phyloP scores from a whole-genome alignment of 441 rosid species.

The Melastoma candidum region DNA sequence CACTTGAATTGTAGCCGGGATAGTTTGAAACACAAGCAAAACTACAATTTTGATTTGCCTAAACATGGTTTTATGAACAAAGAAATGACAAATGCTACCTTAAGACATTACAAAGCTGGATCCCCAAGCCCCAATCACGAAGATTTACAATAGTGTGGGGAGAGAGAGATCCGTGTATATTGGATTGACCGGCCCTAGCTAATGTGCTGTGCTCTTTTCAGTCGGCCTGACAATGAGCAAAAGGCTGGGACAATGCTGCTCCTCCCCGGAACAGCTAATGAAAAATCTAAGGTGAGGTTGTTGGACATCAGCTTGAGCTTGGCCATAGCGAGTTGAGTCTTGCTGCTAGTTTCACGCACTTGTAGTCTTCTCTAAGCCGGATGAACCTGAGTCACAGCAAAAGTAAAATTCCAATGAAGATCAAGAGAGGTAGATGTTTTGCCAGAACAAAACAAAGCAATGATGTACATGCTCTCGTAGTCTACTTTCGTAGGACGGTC shows the following conservation, averaged over 20 bases:
- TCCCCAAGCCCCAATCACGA: not conserved
- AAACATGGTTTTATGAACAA: not conserved
- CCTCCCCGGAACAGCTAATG: slow-evolving; percentile 2
- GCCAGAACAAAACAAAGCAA: too few species aligned
- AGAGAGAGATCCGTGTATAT: too few species aligned
- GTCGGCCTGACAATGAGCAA: not conserved
- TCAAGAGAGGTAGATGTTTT: too few species aligned
- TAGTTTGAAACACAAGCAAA: too few species aligned
- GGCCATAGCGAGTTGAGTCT: slow-evolving; percentile 69
- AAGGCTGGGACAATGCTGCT: not conserved
- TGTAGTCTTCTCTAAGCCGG: slow-evolving; percentile 93
- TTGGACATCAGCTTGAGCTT: slow-evolving; percentile 43
- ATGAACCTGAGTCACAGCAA: slow-evolving; percentile 54
- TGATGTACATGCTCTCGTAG: not conserved
- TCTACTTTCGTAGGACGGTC: slow-evolving; percentile 1
- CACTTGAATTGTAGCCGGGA: too few species aligned
- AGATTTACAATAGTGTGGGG: not conserved
- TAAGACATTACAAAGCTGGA: not conserved
- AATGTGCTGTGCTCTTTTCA: not conserved
- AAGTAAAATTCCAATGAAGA: not conserved
- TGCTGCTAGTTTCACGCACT: slow-evolving; percentile 81
- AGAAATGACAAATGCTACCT: not conserved
- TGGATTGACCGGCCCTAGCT: not conserved
- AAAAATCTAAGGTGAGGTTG: slow-evolving; percentile 12
- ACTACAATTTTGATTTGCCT: too few species aligned